Evolutionary conservation across 345 rosid species (phyloP), one percentile per base, ranked within the genome.

Genomic region (Punica granatum): DNA sequence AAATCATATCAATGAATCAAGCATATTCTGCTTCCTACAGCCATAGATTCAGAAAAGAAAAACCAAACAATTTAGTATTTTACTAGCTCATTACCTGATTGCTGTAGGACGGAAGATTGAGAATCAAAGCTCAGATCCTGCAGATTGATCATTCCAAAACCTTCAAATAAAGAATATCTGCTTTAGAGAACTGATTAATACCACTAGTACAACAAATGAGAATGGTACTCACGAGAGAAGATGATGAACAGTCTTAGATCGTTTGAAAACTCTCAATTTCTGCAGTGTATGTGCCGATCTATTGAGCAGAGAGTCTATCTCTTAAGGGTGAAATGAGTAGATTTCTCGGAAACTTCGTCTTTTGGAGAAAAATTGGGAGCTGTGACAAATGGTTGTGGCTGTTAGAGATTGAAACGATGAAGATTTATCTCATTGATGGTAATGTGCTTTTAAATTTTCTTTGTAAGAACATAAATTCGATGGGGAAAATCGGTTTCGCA

Each of bases 91-190:
- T 42, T 30, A 42, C 18, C 53, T 28, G n/a, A 48, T 13, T 5
- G 30, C 48, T 42, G n/a, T 43, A 16, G 32, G 67, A 64, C 42
- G 54, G n/a, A 64, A 28, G 67, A 43, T 64, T 41, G 35, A 43
- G 23, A 49, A 41, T 53, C 48, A 34, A 64, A 43, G 33, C 53
- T 64, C 2, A 34, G 35, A 42, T 26, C 67, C 53, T 28, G 54
- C 67, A 43, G 21, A 64, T 8, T 32, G 48, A 43, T 44, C 67
- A 25, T 23, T 28, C 3, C 18, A 42, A 42, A 25, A 31, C 54
- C 48, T 16, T 64, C 21, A 44, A 32, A 64, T 18, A 36, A 64
- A 41, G 35, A 26, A 30, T 25, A 64, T 33, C 54, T 30, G 30
- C 21, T 64, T 42, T 39, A 42, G 25, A 33, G 15, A 43, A 9